Evolutionary conservation across 192 early-diverging fungal genomes (phyloP).

Genomic region (Coemansia sp.): DNA sequence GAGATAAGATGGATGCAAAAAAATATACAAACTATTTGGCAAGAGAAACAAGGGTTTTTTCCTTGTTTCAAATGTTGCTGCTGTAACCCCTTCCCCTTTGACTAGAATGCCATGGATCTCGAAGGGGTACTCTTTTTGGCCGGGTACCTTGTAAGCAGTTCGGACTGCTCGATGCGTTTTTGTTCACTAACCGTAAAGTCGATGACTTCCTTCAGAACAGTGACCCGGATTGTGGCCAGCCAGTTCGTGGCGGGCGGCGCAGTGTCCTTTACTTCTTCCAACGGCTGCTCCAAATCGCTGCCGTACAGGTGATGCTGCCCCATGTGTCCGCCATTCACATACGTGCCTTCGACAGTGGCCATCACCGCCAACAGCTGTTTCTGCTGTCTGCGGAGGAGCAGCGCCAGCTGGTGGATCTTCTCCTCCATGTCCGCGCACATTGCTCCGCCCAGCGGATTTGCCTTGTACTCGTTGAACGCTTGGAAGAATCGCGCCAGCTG

Average conservation of each 20-base stretch:
- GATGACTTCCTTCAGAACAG: slow-evolving; percentile 40
- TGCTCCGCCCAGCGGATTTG: slow-evolving; percentile 49
- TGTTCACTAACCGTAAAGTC: slow-evolving; percentile 28
- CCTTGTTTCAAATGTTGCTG: not conserved
- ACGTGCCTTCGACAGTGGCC: slow-evolving; percentile 8
- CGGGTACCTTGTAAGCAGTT: slow-evolving; percentile 16
- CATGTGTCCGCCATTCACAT: not conserved
- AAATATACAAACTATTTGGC: not conserved
- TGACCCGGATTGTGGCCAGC: slow-evolving; percentile 26
- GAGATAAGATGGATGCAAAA: not conserved
- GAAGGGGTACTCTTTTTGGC: not conserved
- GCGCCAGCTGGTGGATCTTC: slow-evolving; percentile 48
- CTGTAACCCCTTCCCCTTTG: not conserved
- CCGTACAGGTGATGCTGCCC: too few relatives aligned
- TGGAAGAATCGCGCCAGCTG: slow-evolving; percentile 30
- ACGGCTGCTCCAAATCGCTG: not conserved
- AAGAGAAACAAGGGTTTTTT: too few relatives aligned
- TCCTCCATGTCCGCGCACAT: slow-evolving; percentile 46
- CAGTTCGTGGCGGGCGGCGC: slow-evolving; percentile 17
- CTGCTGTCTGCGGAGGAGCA: slow-evolving; percentile 45
- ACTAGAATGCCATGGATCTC: not conserved
- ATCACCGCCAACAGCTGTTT: slow-evolving; percentile 26
- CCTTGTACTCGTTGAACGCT: slow-evolving; percentile 14
- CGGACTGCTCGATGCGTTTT: slow-evolving; percentile 29
- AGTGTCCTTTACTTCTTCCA: not conserved